These are phyloP conservation scores for Cryomyces antarcticus DNA, from an alignment of 495 filamentous ascomycete species.

Conservation along the genomic window DNA sequence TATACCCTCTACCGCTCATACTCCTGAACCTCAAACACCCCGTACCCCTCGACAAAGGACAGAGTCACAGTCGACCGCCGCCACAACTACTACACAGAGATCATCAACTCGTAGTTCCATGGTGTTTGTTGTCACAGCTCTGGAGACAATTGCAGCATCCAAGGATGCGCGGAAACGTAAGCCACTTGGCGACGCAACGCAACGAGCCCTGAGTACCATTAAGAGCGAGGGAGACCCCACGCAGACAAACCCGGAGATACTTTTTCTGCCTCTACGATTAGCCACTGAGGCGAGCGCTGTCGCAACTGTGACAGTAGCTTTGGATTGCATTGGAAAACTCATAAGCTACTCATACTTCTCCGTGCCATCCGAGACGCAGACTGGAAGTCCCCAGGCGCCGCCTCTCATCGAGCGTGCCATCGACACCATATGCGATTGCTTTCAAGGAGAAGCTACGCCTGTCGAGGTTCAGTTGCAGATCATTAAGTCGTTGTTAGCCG, in stretches of 20 bases:
- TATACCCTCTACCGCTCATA: not conserved
- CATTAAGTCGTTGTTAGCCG: slow-evolving; percentile 85
- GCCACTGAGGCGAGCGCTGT: slow-evolving; percentile 72
- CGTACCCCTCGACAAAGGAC: slow-evolving; percentile 18
- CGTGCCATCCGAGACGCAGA: slow-evolving; percentile 30
- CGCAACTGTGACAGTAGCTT: slow-evolving; percentile 64
- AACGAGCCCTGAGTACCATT: slow-evolving; percentile 65
- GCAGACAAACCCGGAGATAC: slow-evolving; percentile 62
- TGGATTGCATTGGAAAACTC: slow-evolving; percentile 96
- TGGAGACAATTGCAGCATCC: slow-evolving; percentile 75
- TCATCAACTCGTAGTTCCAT: slow-evolving; percentile 64
- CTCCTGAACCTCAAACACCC: not conserved
- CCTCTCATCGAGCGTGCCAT: slow-evolving; percentile 93
- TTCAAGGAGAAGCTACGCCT: slow-evolving; percentile 82
- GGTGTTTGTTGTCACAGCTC: slow-evolving; percentile 78
- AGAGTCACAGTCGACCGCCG: slow-evolving; percentile 37
- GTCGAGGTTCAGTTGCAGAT: slow-evolving; percentile 91
- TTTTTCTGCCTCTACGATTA: slow-evolving; percentile 77
- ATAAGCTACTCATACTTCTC: slow-evolving; percentile 98
- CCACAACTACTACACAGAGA: slow-evolving; percentile 29
- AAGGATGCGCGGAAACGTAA: slow-evolving; percentile 71
- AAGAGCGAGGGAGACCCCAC: slow-evolving; percentile 46
- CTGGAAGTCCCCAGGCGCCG: slow-evolving; percentile 18
- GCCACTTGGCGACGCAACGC: slow-evolving; percentile 56
- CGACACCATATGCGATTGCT: slow-evolving; percentile 98